A percentile compares a stretch with the other conserved stretches of the same genome.
phyloP scores from a whole-genome alignment of 257 asterid genomes.

The Forsythia suspensa region DNA sequence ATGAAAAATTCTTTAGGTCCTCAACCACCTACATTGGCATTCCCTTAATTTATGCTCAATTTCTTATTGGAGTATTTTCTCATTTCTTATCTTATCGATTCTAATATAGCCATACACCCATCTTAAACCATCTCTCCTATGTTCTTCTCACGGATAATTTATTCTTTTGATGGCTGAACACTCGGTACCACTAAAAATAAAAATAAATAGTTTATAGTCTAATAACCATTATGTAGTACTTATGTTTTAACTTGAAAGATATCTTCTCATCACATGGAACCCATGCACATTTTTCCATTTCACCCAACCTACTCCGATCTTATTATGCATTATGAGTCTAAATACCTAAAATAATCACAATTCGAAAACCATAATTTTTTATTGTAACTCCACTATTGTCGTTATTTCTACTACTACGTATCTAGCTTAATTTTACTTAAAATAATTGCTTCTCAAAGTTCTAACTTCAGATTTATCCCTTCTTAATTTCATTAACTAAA shows the following conservation, averaged over 20 bases:
- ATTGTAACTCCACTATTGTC: not conserved
- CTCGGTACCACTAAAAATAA: too few relatives aligned
- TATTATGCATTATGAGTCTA: not conserved
- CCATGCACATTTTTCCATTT: not conserved
- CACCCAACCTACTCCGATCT: not conserved
- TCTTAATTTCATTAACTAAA: not conserved
- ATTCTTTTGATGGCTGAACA: too few relatives aligned
- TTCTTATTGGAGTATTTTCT: not conserved
- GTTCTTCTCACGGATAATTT: not conserved
- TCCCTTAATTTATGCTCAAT: too few relatives aligned
- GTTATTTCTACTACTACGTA: not conserved
- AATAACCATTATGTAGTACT: not conserved
- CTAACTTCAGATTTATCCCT: not conserved
- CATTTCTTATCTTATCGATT: not conserved
- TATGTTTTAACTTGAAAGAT: not conserved
- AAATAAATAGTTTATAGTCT: too few relatives aligned
- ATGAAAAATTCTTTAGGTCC: not conserved
- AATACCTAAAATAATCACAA: not conserved
- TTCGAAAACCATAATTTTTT: not conserved
- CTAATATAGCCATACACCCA: not conserved
- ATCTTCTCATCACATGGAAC: not conserved
- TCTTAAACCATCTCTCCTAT: not conserved
- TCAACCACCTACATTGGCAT: not conserved
- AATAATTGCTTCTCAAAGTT: not conserved
- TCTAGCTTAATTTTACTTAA: not conserved